Conservation (phyloP, 1,284 basidiomycete species). For the Porphyrellus sp. region DNA sequence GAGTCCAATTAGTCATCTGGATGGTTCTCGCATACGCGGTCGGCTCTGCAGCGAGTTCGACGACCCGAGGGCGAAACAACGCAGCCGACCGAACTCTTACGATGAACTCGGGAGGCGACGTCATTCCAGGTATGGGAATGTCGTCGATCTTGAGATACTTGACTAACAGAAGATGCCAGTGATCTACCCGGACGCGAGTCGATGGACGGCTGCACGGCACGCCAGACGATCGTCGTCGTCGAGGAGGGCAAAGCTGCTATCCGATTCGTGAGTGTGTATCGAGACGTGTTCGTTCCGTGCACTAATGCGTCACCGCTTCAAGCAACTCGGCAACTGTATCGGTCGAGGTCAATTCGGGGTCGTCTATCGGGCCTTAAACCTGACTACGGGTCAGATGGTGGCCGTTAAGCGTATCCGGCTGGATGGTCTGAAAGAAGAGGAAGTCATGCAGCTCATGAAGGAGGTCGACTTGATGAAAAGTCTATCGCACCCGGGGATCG, state of each 20-base stretch:
- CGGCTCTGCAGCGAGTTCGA: conserved; percentile 72
- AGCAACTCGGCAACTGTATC: conserved; percentile 96
- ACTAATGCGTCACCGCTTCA: conserved; percentile 16
- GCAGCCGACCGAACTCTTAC: conserved; percentile 61
- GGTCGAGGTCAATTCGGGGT: conserved; percentile 95
- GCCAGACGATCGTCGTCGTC: conserved; percentile 75
- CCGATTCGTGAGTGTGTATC: conserved; percentile 69
- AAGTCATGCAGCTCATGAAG: conserved; percentile 83
- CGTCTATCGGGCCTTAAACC: conserved; percentile 89
- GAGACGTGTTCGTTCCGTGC: background rate
- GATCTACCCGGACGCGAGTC: conserved; percentile 61
- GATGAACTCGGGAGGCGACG: conserved; percentile 58
- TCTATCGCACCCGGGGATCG: conserved; percentile 87
- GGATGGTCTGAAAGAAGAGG: conserved; percentile 82
- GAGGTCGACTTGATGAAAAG: conserved; percentile 90
- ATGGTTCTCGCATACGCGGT: conserved; percentile 51
- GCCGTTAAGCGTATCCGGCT: conserved; percentile 91
- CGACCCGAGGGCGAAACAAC: conserved; percentile 46
- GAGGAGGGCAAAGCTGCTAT: conserved; percentile 80
- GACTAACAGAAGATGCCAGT: conserved; percentile 56
- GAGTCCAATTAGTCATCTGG: conserved; percentile 34
- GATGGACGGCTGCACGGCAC: conserved; percentile 58
- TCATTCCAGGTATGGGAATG: conserved; percentile 64
- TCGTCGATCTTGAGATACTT: conserved; percentile 58
- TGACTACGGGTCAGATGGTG: conserved; percentile 91